Conservation (phyloP, 352 stramenopile species). For the Phytophthora ohioensis region DNA sequence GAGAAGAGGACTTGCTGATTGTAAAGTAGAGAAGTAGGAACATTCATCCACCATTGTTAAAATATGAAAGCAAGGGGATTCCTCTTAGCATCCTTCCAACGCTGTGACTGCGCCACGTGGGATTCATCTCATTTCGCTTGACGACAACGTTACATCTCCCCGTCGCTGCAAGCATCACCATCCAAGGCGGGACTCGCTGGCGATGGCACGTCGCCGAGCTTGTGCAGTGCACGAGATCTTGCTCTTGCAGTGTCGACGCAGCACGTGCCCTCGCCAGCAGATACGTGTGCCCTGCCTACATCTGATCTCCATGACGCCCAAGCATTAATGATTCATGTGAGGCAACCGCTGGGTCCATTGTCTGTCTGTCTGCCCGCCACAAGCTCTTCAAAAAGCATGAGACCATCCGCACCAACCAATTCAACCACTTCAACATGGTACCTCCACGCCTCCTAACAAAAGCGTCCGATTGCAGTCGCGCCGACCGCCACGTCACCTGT, state of each 20-base stretch:
- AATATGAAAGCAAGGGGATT: background rate
- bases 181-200: conserved; percentile 20
- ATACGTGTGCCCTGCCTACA: background rate
- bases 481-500: conserved; percentile 14
- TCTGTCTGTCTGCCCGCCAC: background rate
- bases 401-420: background rate
- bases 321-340: background rate
- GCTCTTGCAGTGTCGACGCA: background rate
- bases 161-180: conserved; percentile 24
- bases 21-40: background rate
- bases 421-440: conserved; percentile 24
- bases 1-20: background rate
- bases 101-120: background rate
- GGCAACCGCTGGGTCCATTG: background rate
- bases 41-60: background rate
- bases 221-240: background rate
- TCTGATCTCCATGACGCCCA: background rate
- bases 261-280: no score
- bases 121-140: conserved; percentile 26
- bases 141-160: conserved; percentile 12
- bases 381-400: background rate
- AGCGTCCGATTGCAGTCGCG: conserved; percentile 16
- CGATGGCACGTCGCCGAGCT: no score
- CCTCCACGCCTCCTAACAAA: background rate
- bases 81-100: no score